Percentiles rank a stretch among this genome's conserved stretches.
Conservation (phyloP, 108 stramenopile genomes). For the Bacterosira constricta region DNA sequence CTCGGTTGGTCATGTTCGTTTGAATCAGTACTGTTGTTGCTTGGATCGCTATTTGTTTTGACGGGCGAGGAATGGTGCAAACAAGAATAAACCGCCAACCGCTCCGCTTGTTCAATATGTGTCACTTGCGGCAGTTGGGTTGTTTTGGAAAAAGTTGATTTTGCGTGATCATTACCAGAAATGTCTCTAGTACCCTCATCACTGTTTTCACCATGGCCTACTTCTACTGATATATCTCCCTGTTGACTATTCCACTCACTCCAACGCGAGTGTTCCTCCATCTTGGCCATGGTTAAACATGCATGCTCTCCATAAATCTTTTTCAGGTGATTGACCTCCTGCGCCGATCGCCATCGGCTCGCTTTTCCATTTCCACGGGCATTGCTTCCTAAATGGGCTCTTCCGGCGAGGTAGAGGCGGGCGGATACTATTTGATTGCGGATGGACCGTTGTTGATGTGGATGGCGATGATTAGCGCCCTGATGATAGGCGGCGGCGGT, state of each 20-base stretch:
- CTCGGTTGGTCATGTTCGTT: background rate
- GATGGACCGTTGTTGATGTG: constrained; percentile 4
- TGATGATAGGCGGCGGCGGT: background rate
- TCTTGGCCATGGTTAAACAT: constrained; percentile 34
- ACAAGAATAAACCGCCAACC: constrained; percentile 27
- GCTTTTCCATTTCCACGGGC: background rate
- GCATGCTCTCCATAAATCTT: constrained; percentile 39
- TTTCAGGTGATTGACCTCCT: constrained; percentile 26
- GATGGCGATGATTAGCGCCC: background rate
- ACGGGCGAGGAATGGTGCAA: constrained; percentile 16
- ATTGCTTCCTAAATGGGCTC: constrained; percentile 19
- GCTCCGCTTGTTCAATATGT: constrained; percentile 39
- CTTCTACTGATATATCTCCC: background rate
- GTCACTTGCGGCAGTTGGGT: constrained; percentile 10
- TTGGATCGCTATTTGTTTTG: constrained; percentile 9
- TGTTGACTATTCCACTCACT: background rate
- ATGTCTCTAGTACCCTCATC: background rate
- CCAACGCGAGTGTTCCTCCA: constrained; percentile 19
- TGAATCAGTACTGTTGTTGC: background rate
- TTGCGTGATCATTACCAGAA: background rate
- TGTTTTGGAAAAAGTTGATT: background rate
- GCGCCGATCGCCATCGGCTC: constrained; percentile 32
- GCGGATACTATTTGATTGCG: constrained; percentile 16
- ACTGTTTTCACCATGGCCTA: background rate
- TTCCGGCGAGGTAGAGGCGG: constrained; percentile 40